phyloP scores from a whole-genome alignment of 1,139 yeast genomes.

The Taiozyma sp. region DNA sequence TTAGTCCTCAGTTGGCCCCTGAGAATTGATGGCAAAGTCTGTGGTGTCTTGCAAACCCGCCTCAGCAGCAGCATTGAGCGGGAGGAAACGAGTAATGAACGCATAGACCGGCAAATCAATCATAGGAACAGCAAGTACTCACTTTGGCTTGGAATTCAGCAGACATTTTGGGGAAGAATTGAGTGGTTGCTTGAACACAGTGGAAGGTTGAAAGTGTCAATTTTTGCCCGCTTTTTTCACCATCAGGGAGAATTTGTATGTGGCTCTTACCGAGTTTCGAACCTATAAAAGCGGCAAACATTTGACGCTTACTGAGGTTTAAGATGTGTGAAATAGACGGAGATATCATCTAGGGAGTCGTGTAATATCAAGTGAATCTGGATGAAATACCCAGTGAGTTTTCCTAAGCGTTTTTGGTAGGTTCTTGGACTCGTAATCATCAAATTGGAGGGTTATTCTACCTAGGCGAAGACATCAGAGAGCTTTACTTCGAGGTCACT shows the following conservation, averaged over 20 bases:
- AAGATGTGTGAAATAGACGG: too few relatives aligned
- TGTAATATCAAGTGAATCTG: too few relatives aligned
- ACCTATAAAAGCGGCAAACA: too few relatives aligned
- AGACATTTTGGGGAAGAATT: background rate
- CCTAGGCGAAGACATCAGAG: too few relatives aligned
- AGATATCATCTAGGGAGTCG: too few relatives aligned
- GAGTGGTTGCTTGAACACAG: background rate
- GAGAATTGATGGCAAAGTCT: background rate
- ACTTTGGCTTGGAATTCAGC: constrained; percentile 1
- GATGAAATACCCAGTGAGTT: too few relatives aligned
- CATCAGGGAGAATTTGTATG: background rate
- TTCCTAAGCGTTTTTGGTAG: too few relatives aligned
- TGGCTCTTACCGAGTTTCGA: background rate
- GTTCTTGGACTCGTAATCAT: too few relatives aligned
- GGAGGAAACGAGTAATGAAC: background rate
- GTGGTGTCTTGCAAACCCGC: background rate
- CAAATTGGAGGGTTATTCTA: too few relatives aligned
- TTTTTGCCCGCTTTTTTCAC: background rate
- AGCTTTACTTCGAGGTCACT: too few relatives aligned
- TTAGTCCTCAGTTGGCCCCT: background rate
- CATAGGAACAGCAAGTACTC: background rate
- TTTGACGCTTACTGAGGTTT: too few relatives aligned
- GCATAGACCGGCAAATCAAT: background rate
- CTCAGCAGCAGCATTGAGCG: background rate
- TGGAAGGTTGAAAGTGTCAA: background rate